Percentiles rank a stretch among this genome's conserved stretches.
These are phyloP conservation scores for Salvia miltiorrhiza DNA, from an alignment of 257 asterid genomes.

Conservation along the genomic window DNA sequence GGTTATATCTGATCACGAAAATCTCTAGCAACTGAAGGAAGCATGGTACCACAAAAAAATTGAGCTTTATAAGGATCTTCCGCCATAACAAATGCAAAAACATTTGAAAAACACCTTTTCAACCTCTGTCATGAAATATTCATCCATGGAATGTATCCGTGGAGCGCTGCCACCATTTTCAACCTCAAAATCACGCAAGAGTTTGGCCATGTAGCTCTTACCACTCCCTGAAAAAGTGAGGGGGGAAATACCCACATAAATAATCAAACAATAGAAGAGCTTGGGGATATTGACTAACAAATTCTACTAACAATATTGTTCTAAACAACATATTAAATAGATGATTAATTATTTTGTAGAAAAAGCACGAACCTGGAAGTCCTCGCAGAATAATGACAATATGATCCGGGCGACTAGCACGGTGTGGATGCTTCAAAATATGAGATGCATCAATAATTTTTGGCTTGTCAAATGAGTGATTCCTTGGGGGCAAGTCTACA, in stretches of 20 bases:
- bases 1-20: constrained; percentile 16
- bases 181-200: constrained; percentile 87
- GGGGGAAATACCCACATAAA: neutral
- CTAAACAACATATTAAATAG: neutral
- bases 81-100: neutral
- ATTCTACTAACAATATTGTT: too few species aligned
- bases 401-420: constrained; percentile 86
- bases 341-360: neutral
- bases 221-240: constrained; percentile 79
- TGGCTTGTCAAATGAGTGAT: constrained; percentile 46
- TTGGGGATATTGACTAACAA: neutral
- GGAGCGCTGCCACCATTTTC: constrained; percentile 94
- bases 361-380: constrained; percentile 72
- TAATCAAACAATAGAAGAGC: neutral
- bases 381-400: constrained; percentile 86
- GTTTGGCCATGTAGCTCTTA: constrained; percentile 92
- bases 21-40: constrained; percentile 10
- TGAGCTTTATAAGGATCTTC: neutral
- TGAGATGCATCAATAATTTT: constrained; percentile 69
- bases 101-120: constrained; percentile 62
- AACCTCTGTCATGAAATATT: constrained; percentile 97
- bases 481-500: constrained; percentile 36
- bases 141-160: constrained; percentile 93
- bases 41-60: constrained; percentile 3
- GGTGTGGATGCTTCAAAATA: constrained; percentile 80